Conservation (phyloP, 1,284 basidiomycete species). For the Fomitopsis schrenkii region DNA sequence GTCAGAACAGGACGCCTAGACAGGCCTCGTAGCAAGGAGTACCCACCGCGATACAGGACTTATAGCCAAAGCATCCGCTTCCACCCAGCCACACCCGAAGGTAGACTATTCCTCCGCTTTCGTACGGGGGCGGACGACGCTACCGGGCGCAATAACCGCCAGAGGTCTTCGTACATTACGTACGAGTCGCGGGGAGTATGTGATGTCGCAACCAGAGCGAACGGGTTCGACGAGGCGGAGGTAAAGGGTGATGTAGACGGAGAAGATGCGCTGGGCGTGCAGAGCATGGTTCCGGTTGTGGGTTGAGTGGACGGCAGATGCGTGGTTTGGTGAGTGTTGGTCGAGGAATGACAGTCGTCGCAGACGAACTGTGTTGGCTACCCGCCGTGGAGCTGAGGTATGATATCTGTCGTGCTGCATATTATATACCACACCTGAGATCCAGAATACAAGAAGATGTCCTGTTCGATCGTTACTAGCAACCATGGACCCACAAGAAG, state of each 20-base stretch:
- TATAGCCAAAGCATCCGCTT: conserved; percentile 13
- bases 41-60: background rate
- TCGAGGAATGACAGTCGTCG: background rate
- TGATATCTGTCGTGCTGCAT: too few relatives aligned
- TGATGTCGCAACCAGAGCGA: conserved; percentile 16
- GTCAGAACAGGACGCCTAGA: background rate
- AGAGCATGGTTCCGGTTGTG: background rate
- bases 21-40: too few relatives aligned
- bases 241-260: conserved; percentile 10
- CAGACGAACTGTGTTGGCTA: background rate
- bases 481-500: background rate
- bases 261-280: conserved; percentile 3
- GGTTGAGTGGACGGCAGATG: background rate
- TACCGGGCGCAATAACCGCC: conserved; percentile 7
- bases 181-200: conserved; percentile 18
- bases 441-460: background rate
- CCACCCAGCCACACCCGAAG: conserved; percentile 12
- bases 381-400: background rate
- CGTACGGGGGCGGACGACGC: background rate
- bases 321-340: background rate
- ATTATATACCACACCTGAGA: background rate
- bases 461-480: background rate
- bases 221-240: conserved; percentile 12
- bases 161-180: conserved; percentile 16
- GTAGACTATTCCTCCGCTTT: conserved; percentile 10